Conservation (phyloP, 345 rosid species). For the Anastatica hierochuntica region DNA sequence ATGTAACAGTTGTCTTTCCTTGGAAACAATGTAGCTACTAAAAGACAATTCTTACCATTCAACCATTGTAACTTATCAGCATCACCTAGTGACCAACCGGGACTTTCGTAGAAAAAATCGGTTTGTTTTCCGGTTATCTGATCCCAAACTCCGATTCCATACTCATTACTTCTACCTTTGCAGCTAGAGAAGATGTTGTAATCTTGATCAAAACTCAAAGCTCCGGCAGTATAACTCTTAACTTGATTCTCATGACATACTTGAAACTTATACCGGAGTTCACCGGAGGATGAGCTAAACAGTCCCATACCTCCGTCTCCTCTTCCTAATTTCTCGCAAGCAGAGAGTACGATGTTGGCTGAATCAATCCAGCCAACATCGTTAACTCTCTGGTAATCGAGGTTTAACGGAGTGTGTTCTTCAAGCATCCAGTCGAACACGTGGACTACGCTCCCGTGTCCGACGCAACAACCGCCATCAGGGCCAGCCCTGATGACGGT, state of each 20-base stretch:
- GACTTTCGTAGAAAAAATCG: conserved; percentile 79
- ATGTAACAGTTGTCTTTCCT: conserved; percentile 94
- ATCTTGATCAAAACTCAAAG: conserved; percentile 58
- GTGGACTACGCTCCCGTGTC: conserved; percentile 84
- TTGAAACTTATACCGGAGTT: conserved; percentile 61
- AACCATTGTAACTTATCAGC: conserved; percentile 92
- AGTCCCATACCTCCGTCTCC: conserved; percentile 96
- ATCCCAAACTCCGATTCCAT: conserved; percentile 97
- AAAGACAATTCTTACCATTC: conserved; percentile 54
- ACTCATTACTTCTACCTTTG: conserved; percentile 86
- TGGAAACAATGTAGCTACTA: conserved; percentile 91
- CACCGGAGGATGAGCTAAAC: conserved; percentile 64
- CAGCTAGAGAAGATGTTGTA: conserved; percentile 68
- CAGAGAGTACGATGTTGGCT: conserved; percentile 51
- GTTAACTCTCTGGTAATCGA: conserved; percentile 85
- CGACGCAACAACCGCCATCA: conserved; percentile 90
- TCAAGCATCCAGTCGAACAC: conserved; percentile 88
- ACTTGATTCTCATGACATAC: conserved; percentile 57
- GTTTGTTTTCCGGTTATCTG: conserved; percentile 70
- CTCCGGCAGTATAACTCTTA: conserved; percentile 88
- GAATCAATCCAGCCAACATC: conserved; percentile 76
- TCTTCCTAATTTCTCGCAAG: conserved; percentile 70
- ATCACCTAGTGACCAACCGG: conserved; percentile 89
- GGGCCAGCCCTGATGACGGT: conserved; percentile 93
- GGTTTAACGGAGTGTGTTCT: conserved; percentile 65